Evolutionary conservation across 345 rosid genomes (phyloP), one percentile per base, ranked within the genome.

Genomic region (Aegle marmelos): DNA sequence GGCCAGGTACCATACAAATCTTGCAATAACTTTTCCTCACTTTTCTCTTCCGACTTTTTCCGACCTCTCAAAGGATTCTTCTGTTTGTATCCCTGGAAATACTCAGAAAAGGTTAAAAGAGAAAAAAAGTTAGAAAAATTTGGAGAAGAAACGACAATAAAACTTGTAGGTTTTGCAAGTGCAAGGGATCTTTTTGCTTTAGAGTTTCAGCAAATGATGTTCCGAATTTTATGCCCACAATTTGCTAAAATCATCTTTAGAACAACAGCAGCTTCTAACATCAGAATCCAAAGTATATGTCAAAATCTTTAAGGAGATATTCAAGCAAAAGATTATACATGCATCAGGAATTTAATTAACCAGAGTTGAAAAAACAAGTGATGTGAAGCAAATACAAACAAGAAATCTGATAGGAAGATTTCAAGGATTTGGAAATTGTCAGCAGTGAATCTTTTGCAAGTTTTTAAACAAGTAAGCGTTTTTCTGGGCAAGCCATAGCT

Each of bases 41-140:
- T 78, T 65, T 71, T 85, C 67, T 82, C 89, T 86, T 85, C 90
- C 22, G 63, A 34, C 63, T 74, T 83, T 76, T 81, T 86, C 73
- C 81, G 82, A 72, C 80, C 78, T 79, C 86, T 92, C 85, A 74
- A 75, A 21, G 78, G 78, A 73, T 85, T 90, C 72, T 85, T 89
- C 83, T 80, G 89, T 82, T 80, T 87, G 85, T 77, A 77, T 76
- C 82, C 85, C 98, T 91, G 87, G 54, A 82, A 37, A 80, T 7
- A 41, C 25, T 71, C 63, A 4, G 57, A 36, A 17, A 67, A 45
- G 50, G 50, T 45, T 10, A 45, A 71, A 71, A 28, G 57, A 28
- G 56, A 66, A 74, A 34, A 34, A 82, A 33, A 57, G 60, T 24
- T 1, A 13, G 50, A 27, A 21, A 53, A 63, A 62, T 71, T 24